Percentiles rank a stretch among this genome's conserved stretches.
These are phyloP conservation scores for Lecanoromycetidae sp. DNA, from an alignment of 2,329 filamentous ascomycete genomes.

Conservation along the genomic window DNA sequence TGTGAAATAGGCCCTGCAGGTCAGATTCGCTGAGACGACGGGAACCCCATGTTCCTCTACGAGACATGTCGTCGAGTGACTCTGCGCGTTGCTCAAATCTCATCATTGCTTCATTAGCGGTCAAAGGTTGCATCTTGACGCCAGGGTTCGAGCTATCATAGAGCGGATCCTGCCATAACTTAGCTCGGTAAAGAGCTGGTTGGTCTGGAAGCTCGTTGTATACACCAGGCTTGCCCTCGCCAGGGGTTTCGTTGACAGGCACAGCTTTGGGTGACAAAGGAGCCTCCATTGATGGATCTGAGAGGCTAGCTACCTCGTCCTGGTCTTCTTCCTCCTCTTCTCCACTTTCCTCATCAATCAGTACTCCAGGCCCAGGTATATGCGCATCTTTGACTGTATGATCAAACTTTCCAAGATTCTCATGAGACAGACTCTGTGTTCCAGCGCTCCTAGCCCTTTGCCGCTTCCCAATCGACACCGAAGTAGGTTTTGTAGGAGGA, in stretches of 20 bases:
- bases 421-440: conserved; percentile 26
- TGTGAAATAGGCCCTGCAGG: conserved; percentile 34
- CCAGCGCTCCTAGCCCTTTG: conserved; percentile 39
- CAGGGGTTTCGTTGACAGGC: conserved; percentile 14
- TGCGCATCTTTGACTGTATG: conserved; percentile 29
- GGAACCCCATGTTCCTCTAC: conserved; percentile 44
- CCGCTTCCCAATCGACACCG: conserved; percentile 21
- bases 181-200: conserved; percentile 29
- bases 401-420: conserved; percentile 15
- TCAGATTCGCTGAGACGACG: conserved; percentile 39
- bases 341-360: conserved; percentile 32
- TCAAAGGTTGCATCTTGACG: conserved; percentile 36
- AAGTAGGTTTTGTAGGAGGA: conserved; percentile 20
- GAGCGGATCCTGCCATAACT: conserved; percentile 39
- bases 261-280: too few relatives aligned
- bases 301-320: conserved; percentile 18
- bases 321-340: conserved; percentile 25
- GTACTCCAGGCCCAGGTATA: conserved; percentile 41
- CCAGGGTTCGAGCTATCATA: conserved; percentile 23
- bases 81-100: conserved; percentile 38
- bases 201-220: conserved; percentile 23
- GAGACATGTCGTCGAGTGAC: conserved; percentile 42
- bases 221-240: conserved; percentile 12
- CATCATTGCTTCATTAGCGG: conserved; percentile 44
- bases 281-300: conserved; percentile 7